Percentiles rank a stretch among this genome's conserved stretches.
These are phyloP conservation scores for Fraxinus excelsior DNA, from an alignment of 257 asterid species.

Conservation along the genomic window DNA sequence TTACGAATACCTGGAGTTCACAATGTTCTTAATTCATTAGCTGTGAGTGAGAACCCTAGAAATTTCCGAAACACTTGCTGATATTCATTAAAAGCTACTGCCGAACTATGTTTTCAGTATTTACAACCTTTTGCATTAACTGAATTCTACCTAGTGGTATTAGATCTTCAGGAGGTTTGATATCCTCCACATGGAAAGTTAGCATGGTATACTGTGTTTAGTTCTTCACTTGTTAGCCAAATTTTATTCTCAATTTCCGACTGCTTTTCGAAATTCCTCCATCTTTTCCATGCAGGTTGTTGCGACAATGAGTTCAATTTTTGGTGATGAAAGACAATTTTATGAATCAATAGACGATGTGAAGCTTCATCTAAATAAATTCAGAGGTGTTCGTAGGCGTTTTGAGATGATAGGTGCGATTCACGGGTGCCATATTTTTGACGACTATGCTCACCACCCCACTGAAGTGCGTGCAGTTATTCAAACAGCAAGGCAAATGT, in stretches of 20 bases:
- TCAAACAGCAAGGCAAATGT: slow-evolving; percentile 41
- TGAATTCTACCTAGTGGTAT: no score
- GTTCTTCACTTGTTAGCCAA: background rate
- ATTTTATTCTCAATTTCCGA: background rate
- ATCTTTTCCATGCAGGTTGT: slow-evolving; percentile 28
- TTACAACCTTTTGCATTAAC: no score
- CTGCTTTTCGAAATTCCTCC: background rate
- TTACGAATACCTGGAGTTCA: slow-evolving; percentile 43
- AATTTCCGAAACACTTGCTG: background rate
- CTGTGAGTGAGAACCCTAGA: slow-evolving; percentile 32
- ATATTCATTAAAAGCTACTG: background rate
- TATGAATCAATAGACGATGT: slow-evolving; percentile 30
- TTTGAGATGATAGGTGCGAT: slow-evolving; percentile 41
- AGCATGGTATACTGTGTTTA: no score
- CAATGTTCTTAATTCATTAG: slow-evolving; percentile 48
- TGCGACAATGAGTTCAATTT: slow-evolving; percentile 34
- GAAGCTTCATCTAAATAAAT: slow-evolving; percentile 30
- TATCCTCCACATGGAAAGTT: no score
- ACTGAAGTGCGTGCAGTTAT: slow-evolving; percentile 34
- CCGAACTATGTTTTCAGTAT: no score
- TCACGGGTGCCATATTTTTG: slow-evolving; percentile 33
- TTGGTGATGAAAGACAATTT: slow-evolving; percentile 28
- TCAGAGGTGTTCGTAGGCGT: slow-evolving; percentile 38
- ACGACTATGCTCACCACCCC: slow-evolving; percentile 53
- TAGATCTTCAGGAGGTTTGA: no score